A percentile compares a stretch with the other conserved stretches of the same genome.
phyloP scores from a whole-genome alignment of 139 green algal genomes.

The Picochlorum sp. region DNA sequence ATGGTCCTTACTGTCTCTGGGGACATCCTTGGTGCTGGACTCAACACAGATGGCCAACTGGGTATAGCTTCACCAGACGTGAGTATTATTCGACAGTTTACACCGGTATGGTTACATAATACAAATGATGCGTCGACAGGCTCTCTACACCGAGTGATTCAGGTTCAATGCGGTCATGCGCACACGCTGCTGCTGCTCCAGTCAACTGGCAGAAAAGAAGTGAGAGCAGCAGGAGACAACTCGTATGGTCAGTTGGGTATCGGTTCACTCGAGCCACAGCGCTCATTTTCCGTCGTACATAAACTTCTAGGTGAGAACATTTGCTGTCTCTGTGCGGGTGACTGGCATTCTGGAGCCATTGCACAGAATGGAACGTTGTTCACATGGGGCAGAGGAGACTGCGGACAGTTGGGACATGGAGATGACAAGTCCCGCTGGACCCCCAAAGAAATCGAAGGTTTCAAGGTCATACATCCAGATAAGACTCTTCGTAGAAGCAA shows the following conservation, averaged over 20 bases:
- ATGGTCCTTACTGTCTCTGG: constrained; percentile 64
- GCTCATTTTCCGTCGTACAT: constrained; percentile 38
- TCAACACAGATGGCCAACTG: constrained; percentile 46
- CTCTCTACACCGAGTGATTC: constrained; percentile 29
- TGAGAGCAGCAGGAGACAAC: constrained; percentile 51
- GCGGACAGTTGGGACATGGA: constrained; percentile 63
- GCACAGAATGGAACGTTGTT: constrained; percentile 44
- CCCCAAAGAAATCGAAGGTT: constrained; percentile 37
- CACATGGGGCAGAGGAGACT: constrained; percentile 69
- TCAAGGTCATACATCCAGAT: constrained; percentile 61
- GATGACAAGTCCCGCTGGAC: constrained; percentile 42
- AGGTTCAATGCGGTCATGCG: constrained; percentile 46
- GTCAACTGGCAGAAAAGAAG: constrained; percentile 33
- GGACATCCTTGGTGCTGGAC: constrained; percentile 53
- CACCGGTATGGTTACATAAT: no score
- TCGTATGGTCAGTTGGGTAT: constrained; percentile 69
- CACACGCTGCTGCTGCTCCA: constrained; percentile 54
- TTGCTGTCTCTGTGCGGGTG: constrained; percentile 49
- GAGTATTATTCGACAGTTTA: no score
- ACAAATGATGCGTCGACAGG: no score
- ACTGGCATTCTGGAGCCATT: constrained; percentile 57
- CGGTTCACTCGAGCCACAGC: constrained; percentile 31
- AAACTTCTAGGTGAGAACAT: constrained; percentile 20
- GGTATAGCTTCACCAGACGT: constrained; percentile 7
- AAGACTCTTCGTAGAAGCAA: constrained; percentile 56